Evolutionary conservation across 2,329 filamentous ascomycete genomes (phyloP), one percentile per base, ranked within the genome.

Genomic region (Pseudocercospora pini-densiflorae): DNA sequence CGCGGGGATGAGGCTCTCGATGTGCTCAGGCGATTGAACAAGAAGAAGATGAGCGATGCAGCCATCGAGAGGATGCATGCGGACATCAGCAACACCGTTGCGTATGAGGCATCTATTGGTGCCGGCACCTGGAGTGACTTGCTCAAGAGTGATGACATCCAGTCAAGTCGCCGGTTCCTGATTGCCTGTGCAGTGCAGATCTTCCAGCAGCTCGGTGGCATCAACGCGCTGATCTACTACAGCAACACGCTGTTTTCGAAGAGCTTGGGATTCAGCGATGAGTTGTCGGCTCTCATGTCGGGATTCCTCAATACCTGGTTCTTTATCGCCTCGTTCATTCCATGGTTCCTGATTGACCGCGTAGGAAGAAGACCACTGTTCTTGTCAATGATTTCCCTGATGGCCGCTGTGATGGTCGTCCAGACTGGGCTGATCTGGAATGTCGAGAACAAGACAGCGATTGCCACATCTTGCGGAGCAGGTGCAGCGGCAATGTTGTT

Each of bases 331-430:
- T 85, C 83, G 1, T 81, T 82, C 73, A 75, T 86, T 14, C 77
- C 69, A n/a, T 70, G 81, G 81, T 77, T 82, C 68, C n/a, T 81
- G 36, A 77, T 77, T 58, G 75, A 77, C 64, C 75, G 75, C 21
- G 71, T 78, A 60, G 75, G 75, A 27, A 68, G 76, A 9, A 68
- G 75, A n/a, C 71, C 75, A 7, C 70, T 77, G 23, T 73, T 76
- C 53, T 55, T 77, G 14, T 74, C 71, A 54, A 76, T 77, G 71
- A 74, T 77, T 51, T 67, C 68, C 10, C 63, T 77, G 0, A 88
- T 88, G 80, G 87, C 88, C 31, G 76, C 84, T 1, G 88, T 88
- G 61, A 92, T 93, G 90, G 85, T 88, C 1, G 84, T 92, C 16
- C 77, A 85, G 10, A 82, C 83, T 6, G 76, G 79, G 10, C 71